Percentiles rank a stretch among this genome's conserved stretches.
These are phyloP conservation scores for Penicillium tannophilum DNA, from an alignment of 495 filamentous ascomycete species.

Conservation along the genomic window DNA sequence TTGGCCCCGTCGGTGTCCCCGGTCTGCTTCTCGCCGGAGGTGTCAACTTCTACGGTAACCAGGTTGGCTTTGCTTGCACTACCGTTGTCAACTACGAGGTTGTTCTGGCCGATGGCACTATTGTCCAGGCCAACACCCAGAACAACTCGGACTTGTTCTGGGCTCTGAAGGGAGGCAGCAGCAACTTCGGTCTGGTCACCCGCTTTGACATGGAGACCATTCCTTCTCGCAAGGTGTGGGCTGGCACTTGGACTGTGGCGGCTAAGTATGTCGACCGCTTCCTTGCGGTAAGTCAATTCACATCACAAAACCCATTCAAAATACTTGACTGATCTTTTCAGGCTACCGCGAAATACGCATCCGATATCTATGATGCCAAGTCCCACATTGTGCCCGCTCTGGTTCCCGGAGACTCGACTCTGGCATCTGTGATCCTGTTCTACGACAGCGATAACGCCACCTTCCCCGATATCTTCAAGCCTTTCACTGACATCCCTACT, in stretches of 20 bases:
- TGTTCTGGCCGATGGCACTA: constrained; percentile 59
- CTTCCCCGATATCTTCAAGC: constrained; percentile 38
- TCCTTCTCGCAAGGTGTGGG: constrained; percentile 49
- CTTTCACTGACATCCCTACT: constrained; percentile 39
- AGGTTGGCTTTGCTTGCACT: constrained; percentile 53
- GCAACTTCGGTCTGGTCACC: constrained; percentile 59
- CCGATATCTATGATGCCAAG: constrained; percentile 36
- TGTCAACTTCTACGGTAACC: constrained; percentile 49
- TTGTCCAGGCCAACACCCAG: constrained; percentile 53
- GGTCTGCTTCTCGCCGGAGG: constrained; percentile 55
- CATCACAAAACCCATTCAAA: neutral
- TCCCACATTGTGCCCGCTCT: constrained; percentile 38
- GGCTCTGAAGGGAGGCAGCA: constrained; percentile 57
- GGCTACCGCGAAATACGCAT: constrained; percentile 34
- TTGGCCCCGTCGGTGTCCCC: constrained; percentile 54
- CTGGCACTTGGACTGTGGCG: constrained; percentile 36
- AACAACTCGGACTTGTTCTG: constrained; percentile 62
- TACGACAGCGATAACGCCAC: constrained; percentile 34
- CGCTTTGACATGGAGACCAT: constrained; percentile 52
- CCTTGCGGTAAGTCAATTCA: constrained; percentile 25
- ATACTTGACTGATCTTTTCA: constrained; percentile 4
- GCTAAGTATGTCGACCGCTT: constrained; percentile 34
- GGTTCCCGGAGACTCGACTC: constrained; percentile 28
- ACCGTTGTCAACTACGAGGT: constrained; percentile 58
- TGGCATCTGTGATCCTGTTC: constrained; percentile 41